These are phyloP conservation scores for Talaromyces sp. DNA, from an alignment of 2,329 filamentous ascomycete species.

Conservation along the genomic window DNA sequence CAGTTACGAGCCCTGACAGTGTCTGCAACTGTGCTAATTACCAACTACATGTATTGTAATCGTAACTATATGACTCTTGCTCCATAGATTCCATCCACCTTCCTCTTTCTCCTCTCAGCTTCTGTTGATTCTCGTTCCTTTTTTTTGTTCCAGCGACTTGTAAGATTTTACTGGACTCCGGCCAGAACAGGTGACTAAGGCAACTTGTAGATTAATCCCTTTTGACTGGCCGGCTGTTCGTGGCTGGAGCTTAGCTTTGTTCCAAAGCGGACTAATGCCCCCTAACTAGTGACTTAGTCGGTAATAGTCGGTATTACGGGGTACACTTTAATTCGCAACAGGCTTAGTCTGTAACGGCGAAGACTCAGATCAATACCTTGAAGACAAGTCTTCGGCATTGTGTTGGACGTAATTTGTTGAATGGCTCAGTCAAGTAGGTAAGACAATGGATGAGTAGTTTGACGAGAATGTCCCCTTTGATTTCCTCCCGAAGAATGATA, in stretches of 20 bases:
- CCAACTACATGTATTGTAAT: neutral
- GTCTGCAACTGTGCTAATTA: neutral
- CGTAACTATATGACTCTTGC: neutral
- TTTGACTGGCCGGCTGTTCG: neutral
- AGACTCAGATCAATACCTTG: neutral
- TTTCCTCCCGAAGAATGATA: neutral
- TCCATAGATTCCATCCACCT: neutral
- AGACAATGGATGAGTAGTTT: neutral
- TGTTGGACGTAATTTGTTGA: neutral
- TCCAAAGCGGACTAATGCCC: neutral
- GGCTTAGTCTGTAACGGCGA: neutral
- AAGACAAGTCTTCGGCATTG: neutral
- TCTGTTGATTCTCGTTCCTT: neutral
- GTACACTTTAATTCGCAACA: constrained; percentile 1
- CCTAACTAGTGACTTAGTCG: neutral
- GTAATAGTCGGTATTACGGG: constrained; percentile 4
- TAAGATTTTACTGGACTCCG: neutral
- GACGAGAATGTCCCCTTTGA: neutral
- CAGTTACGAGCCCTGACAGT: neutral
- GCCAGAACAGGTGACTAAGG: constrained; percentile 1
- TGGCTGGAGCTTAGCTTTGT: constrained; percentile 4
- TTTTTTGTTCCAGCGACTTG: neutral
- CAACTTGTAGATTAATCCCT: neutral
- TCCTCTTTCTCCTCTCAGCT: neutral
- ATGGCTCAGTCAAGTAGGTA: neutral